A percentile compares a stretch with the other conserved stretches of the same genome.
Evolutionary conservation across 164 flowering plant species (phyloP).

Genomic region (Cinnamomum chago): DNA sequence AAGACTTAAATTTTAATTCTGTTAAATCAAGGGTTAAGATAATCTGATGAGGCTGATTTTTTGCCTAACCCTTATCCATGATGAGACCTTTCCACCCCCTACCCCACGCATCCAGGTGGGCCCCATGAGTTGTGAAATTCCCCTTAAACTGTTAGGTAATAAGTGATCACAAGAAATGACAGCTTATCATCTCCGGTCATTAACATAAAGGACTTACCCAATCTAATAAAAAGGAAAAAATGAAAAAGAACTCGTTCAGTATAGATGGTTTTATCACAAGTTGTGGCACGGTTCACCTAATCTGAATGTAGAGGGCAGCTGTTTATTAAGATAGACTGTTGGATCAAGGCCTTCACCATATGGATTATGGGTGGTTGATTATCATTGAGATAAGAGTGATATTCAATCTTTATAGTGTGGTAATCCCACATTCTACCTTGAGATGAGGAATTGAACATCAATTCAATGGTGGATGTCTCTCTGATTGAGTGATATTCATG

Average conservation of each 20-base stretch:
- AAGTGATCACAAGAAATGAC: background rate
- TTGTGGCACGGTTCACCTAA: background rate
- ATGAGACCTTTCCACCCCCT: no score
- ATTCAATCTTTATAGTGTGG: background rate
- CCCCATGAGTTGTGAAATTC: no score
- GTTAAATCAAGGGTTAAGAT: no score
- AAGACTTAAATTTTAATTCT: no score
- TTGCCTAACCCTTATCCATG: no score
- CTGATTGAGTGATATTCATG: background rate
- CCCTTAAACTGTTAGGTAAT: background rate
- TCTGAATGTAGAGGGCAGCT: background rate
- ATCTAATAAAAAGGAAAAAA: no score
- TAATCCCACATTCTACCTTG: background rate
- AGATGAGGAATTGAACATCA: background rate
- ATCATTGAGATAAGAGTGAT: background rate
- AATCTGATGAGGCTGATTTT: no score
- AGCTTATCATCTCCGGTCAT: no score
- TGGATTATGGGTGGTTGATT: background rate
- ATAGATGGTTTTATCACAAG: background rate
- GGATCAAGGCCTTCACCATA: background rate
- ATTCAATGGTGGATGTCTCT: background rate
- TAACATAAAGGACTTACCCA: no score
- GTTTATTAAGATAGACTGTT: background rate
- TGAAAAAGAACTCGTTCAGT: background rate
- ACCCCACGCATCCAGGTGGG: no score